Evolutionary conservation across 345 rosid species (phyloP).

Genomic region (Gossypium mustelinum): DNA sequence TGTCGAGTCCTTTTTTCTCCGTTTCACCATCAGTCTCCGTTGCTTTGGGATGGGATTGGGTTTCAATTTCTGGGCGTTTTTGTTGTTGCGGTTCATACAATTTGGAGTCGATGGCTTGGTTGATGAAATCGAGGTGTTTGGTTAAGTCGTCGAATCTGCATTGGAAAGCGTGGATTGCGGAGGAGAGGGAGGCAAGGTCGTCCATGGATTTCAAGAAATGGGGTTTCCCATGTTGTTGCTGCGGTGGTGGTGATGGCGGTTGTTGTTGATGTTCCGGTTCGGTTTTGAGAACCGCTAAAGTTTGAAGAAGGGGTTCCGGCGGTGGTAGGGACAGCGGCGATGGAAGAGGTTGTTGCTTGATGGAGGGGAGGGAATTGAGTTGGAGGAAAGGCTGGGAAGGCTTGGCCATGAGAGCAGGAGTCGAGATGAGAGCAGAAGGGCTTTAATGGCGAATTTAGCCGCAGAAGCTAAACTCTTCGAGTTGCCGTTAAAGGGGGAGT

Average conservation of each 20-base stretch:
- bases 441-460: neutral
- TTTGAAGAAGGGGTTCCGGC: neutral
- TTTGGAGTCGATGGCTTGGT: slow-evolving; percentile 36
- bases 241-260: neutral
- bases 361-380: neutral
- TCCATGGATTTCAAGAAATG: slow-evolving; percentile 38
- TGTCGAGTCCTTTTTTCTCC: slow-evolving; percentile 10
- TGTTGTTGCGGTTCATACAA: slow-evolving; percentile 12
- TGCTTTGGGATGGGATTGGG: neutral
- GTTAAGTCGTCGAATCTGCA: slow-evolving; percentile 45
- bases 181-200: slow-evolving; percentile 32
- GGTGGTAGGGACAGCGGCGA: neutral
- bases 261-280: neutral
- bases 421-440: neutral
- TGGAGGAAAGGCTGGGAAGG: neutral
- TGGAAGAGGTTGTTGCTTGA: slow-evolving; percentile 7
- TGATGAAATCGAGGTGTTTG: slow-evolving; percentile 47
- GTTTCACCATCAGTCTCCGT: slow-evolving; percentile 4
- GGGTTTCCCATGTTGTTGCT: slow-evolving; percentile 8
- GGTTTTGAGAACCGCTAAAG: neutral
- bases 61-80: neutral
- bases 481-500: neutral
- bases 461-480: neutral
- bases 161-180: slow-evolving; percentile 39
- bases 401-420: slow-evolving; percentile 4